Evolutionary conservation across 164 flowering plant species (phyloP), one percentile per base, ranked within the genome.

Genomic region (Magnolia officinalis): DNA sequence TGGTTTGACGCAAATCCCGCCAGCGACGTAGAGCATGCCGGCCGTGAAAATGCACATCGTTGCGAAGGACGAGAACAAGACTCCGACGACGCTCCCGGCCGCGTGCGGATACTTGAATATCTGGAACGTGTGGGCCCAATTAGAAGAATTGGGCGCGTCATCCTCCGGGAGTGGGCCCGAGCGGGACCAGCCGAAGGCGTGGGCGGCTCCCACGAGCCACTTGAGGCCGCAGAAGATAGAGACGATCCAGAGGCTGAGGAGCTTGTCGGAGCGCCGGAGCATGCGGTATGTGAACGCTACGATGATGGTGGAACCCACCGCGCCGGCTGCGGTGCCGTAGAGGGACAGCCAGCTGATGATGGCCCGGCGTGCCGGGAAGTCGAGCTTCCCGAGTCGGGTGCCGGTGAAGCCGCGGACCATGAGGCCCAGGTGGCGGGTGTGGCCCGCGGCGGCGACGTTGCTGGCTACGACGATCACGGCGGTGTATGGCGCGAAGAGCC

Each of bases 181-280:
- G 2, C 87, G 81, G 3, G 59, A 75, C 0, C 72, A 61, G 4
- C 71, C 51, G 50, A 84, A 18, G 23, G 86, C 80, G 74, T 88
- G 89, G 18, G 61, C 11, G 4, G 83, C 73, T 0, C 96, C 93
- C 1, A 69, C 55, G 0, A 85, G 72, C 93, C 92, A 91, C 20
- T 52, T 77, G 0, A 91, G 85, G 81, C 96, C 93, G 67, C 89
- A 81, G 76, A 89, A 91, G 55, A 91, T 91, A 4, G 91, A 88
- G 21, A 90, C 93, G 9, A 91, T 74, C 96, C 93, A 91, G 6
- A 90, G 69, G 65, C 85, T 83, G 0, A 75, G 45, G 66, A 85
- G 75, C 21, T 52, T 80, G 26, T 84, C 89, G 0, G 72, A 14
- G 19, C 72, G 74, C 2, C 78, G 63, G 55, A 90, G 88, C 96